Evolutionary conservation across 2,329 filamentous ascomycete species (phyloP), one percentile per base, ranked within the genome.

Genomic region (Cladorrhinum sp.): DNA sequence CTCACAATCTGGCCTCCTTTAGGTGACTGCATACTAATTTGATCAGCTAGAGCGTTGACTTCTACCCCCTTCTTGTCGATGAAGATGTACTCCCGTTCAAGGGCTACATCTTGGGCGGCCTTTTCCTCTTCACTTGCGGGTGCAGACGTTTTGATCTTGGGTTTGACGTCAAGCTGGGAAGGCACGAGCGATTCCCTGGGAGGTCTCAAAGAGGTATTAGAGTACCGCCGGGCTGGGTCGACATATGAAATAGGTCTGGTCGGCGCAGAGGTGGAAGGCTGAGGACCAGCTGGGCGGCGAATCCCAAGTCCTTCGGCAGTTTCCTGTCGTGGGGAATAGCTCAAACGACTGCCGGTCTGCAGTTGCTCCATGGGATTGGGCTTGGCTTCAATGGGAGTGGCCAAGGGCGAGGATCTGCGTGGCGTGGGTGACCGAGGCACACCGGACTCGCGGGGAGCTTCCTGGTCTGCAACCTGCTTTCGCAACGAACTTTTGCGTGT

Each of bases 11-110:
- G 80, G 9, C 85, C 85, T 8, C 84, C 77, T 64, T 86, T 83
- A 5, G 82, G 79, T 48, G 83, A 80, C 53, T 69, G 75, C 53
- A 92, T 90, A 50, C 92, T 93, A 71, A 99, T 80, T 75, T 98
- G 94, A 74, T 99, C 95, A 21, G 95, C 95, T 70, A 99, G 89
- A 2, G 95, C 95, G 73, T 99, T 98, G 55, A 99, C 94, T 74
- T 98, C 94, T 10, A 99, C 93, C 20, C 92, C 90, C 66, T 89
- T 87, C 78, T 97, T 96, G 77, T 99, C 95, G 12, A 99, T 91
- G 24, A 98, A 82, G 20, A 99, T 94, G 69, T 98, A 99, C 66
- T 98, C 95, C 66, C 94, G 86, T 72, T 96, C 93, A 68, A 96
- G 90, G 1, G 90, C 90, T 54, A 96, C 87, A 65, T 98, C 94